A percentile compares a stretch with the other conserved stretches of the same genome.
These are phyloP conservation scores for Aspergillus ustus DNA, from an alignment of 2,329 filamentous ascomycete genomes.

Conservation along the genomic window DNA sequence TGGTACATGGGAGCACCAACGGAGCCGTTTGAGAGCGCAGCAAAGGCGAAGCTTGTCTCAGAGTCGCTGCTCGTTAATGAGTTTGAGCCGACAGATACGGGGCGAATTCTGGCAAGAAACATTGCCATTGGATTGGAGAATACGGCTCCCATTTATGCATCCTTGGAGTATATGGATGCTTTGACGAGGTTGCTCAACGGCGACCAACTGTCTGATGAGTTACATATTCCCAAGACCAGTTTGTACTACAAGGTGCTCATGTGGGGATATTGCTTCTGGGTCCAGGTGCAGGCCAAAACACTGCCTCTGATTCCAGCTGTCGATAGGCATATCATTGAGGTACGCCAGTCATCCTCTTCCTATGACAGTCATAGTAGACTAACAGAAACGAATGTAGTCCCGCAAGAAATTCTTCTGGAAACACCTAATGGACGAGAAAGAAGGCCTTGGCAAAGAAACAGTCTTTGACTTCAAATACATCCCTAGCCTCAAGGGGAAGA, in stretches of 20 bases:
- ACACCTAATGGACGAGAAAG: conserved; percentile 65
- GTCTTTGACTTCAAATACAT: conserved; percentile 73
- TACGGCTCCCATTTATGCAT: conserved; percentile 67
- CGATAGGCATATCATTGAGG: conserved; percentile 58
- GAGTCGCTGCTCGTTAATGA: conserved; percentile 70
- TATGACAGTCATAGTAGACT: background rate
- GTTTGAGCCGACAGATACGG: conserved; percentile 66
- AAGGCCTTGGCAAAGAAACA: conserved; percentile 65
- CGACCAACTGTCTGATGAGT: conserved; percentile 60
- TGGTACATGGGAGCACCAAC: conserved; percentile 72
- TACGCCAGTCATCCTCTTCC: conserved; percentile 26
- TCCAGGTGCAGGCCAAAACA: conserved; percentile 16
- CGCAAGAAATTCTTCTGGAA: conserved; percentile 60
- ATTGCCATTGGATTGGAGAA: conserved; percentile 69
- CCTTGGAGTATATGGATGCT: conserved; percentile 68
- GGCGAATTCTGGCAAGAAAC: conserved; percentile 70
- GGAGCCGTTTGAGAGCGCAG: conserved; percentile 61
- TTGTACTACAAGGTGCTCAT: conserved; percentile 64
- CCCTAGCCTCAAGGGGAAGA: conserved; percentile 28
- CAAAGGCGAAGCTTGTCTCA: conserved; percentile 64
- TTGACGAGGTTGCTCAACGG: conserved; percentile 73
- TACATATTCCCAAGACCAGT: conserved; percentile 62
- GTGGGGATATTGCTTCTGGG: conserved; percentile 64
- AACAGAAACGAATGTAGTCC: conserved; percentile 22
- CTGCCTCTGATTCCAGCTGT: conserved; percentile 44